Evolutionary conservation across 169 alveolate species (phyloP), one percentile per base, ranked within the genome.

Genomic region (Eimeria necatrix): DNA sequence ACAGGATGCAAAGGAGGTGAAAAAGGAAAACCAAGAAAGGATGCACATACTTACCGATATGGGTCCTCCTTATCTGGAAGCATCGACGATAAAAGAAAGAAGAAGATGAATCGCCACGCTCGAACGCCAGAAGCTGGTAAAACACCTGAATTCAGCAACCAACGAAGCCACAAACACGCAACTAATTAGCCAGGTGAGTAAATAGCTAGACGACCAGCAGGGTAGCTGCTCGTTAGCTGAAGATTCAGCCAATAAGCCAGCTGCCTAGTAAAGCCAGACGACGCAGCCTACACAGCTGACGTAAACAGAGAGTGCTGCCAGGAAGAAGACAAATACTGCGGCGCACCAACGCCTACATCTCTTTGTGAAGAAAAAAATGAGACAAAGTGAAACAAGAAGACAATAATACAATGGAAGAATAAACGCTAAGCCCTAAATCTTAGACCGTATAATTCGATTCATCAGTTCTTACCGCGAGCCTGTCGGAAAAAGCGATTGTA

Each of bases 101-200:
- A n/a, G 78, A 12, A n/a, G 78, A 12, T 14, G 78, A 68, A 24
- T 68, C 78, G 1, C 78, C 78, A n/a, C 78, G 78, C 32, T 68
- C 78, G 78, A 18, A 68, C 12, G 78, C 78, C 78, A 68, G n/a
- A 12, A 68, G 78, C 78, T n/a, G 78, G 32, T 68, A 68, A n/a
- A 68, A 68, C 78, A 68, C 78, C 78, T 68, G 32, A 14, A 68
- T 18, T 14, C 20, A 10, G 20, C 68, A 2, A 0, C 68, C 68
- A 56, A 3, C 68, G 68, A 32, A 32, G 41, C 41, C 41, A 32
- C 41, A 32, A 32, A 32, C 41, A 32, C 41, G 41, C 41, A 32
- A 32, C 41, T 32, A 32, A 32, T 32, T 32, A 32, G 41, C 41
- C 41, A 32, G 41, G 41, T 32, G 41, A 32, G 41, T 68, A 68